Percentiles rank a stretch among this genome's conserved stretches.
Conservation (phyloP, 352 stramenopile genomes). For the Globisporangium parvum region DNA sequence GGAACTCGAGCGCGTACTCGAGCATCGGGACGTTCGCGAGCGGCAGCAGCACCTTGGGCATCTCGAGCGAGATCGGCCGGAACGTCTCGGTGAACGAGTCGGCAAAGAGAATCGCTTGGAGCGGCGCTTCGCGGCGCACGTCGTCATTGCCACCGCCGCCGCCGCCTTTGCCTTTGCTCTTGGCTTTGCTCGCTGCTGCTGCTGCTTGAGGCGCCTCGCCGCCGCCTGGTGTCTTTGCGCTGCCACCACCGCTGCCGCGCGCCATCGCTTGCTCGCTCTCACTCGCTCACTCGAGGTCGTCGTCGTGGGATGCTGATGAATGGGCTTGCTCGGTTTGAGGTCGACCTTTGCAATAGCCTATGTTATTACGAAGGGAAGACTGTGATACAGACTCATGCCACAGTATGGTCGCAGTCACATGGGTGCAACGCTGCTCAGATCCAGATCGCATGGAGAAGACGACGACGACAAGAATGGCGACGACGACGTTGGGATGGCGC, state of each 20-base stretch:
- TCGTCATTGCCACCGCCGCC: constrained; percentile 40
- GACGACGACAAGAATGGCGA: too few relatives aligned
- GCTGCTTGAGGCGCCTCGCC: constrained; percentile 1
- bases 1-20: constrained; percentile 97
- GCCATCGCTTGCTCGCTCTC: constrained; percentile 14
- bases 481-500: too few relatives aligned
- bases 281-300: too few relatives aligned
- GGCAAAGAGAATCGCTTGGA: constrained; percentile 96
- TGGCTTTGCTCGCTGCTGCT: constrained; percentile 1
- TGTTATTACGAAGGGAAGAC: not conserved
- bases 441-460: too few relatives aligned
- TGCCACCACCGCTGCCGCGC: constrained; percentile 14
- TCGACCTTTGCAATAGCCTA: constrained; percentile 9
- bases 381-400: not conserved
- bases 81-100: constrained; percentile 94
- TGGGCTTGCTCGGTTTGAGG: not conserved
- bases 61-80: constrained; percentile 83
- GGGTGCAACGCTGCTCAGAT: too few relatives aligned
- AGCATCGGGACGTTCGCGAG: constrained; percentile 96
- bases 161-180: constrained; percentile 11
- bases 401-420: not conserved
- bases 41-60: constrained; percentile 93
- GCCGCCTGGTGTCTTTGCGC: constrained; percentile 8
- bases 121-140: constrained; percentile 86
- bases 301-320: not conserved